Percentiles rank a stretch among this genome's conserved stretches.
Evolutionary conservation across 2,329 filamentous ascomycete species (phyloP).

Genomic region (Colletotrichum destructivum): DNA sequence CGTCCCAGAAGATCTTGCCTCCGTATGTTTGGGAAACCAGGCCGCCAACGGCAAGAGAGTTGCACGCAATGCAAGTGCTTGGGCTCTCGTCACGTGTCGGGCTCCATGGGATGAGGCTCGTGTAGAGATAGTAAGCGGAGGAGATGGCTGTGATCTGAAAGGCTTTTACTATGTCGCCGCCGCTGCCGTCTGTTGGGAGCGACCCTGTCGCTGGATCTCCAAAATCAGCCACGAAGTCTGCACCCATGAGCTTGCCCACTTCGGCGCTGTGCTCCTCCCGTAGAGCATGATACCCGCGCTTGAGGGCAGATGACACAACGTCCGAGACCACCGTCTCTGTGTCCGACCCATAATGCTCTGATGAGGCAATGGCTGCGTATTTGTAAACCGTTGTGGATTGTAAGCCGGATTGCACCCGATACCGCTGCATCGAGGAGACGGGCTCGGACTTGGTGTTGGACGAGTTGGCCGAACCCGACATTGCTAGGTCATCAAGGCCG

Average conservation of each 20-base stretch:
- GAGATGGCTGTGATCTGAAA: slow-evolving; percentile 23
- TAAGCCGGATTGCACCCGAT: background rate
- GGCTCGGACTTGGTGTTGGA: background rate
- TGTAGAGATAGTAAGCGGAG: slow-evolving; percentile 28
- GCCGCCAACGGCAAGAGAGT: slow-evolving; percentile 47
- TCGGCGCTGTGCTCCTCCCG: background rate
- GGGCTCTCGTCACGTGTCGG: background rate
- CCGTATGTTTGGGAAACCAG: slow-evolving; percentile 49
- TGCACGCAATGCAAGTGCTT: slow-evolving; percentile 22
- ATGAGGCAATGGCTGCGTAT: background rate
- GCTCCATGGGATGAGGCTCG: slow-evolving; percentile 23
- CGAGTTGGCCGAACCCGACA: background rate
- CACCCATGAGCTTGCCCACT: background rate
- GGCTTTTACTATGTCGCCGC: slow-evolving; percentile 2
- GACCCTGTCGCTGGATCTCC: background rate
- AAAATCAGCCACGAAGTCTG: background rate
- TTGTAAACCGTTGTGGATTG: background rate
- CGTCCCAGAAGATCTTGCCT: slow-evolving; percentile 51
- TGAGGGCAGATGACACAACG: background rate
- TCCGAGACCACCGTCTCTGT: background rate
- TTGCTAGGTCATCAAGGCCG: background rate
- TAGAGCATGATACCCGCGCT: background rate
- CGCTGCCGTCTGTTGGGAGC: background rate
- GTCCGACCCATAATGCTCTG: background rate
- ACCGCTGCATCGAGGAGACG: background rate